phyloP scores from a whole-genome alignment of 306 rosid species.

The Hylodesmum podocarpum region DNA sequence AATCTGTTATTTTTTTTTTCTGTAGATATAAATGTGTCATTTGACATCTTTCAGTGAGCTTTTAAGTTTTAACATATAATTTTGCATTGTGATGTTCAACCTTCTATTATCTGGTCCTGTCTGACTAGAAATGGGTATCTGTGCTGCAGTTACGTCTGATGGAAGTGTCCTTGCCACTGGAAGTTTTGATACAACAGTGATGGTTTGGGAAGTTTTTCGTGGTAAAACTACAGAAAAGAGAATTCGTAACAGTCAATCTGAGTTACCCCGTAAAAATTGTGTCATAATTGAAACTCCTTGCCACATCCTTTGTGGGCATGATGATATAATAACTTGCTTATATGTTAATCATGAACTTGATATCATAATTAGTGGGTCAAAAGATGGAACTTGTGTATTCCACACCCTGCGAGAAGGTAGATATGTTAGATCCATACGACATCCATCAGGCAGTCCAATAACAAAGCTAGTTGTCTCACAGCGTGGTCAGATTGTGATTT shows the following conservation, averaged over 20 bases:
- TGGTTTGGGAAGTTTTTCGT: conserved; percentile 93
- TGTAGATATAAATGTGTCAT: not conserved
- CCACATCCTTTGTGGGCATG: conserved; percentile 94
- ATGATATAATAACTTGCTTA: conserved; percentile 89
- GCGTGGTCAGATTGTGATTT: conserved; percentile 79
- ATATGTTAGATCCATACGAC: conserved; percentile 83
- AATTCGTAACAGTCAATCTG: conserved; percentile 67
- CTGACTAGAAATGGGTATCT: conserved; percentile 33
- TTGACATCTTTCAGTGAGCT: not conserved
- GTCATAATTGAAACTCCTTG: conserved; percentile 88
- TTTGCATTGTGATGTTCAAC: conserved; percentile 1
- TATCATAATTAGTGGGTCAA: conserved; percentile 94
- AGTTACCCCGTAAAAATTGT: conserved; percentile 73
- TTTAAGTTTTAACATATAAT: not conserved
- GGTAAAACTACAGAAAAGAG: conserved; percentile 74
- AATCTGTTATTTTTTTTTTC: not conserved
- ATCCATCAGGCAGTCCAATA: conserved; percentile 86
- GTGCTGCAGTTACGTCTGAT: conserved; percentile 90
- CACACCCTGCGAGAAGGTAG: conserved; percentile 93
- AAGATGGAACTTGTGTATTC: conserved; percentile 94
- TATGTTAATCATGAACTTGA: conserved; percentile 89
- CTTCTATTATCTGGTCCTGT: conserved; percentile 5
- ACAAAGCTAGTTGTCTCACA: conserved; percentile 85
- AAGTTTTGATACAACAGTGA: conserved; percentile 94
- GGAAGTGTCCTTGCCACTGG: conserved; percentile 98